Evolutionary conservation across 768 basidiomycete species (phyloP).

Genomic region (Psilocybe cyanescens): DNA sequence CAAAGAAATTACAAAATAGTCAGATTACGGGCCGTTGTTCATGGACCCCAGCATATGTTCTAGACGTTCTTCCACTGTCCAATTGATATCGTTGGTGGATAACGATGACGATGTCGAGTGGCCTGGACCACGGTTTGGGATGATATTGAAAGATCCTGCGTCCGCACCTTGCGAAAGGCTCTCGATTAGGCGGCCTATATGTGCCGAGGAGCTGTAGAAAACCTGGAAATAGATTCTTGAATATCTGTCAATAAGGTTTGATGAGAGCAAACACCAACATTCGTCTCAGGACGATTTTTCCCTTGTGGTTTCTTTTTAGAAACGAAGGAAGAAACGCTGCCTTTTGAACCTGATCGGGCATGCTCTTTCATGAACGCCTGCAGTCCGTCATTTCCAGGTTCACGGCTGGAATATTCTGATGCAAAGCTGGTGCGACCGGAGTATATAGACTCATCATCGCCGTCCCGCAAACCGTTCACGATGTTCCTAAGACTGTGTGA

Average conservation of each 20-base stretch:
- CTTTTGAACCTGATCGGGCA: conserved; percentile 63
- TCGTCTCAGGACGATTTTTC: conserved; percentile 78
- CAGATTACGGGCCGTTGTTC: conserved; percentile 27
- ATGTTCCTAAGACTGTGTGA: conserved; percentile 60
- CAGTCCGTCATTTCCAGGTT: conserved; percentile 57
- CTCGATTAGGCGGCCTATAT: conserved; percentile 86
- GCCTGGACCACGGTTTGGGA: conserved; percentile 44
- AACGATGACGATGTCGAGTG: conserved; percentile 70
- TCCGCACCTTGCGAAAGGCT: conserved; percentile 82
- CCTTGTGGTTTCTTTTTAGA: conserved; percentile 64
- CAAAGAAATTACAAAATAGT: conserved; percentile 24
- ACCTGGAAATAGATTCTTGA: conserved; percentile 47
- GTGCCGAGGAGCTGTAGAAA: conserved; percentile 73
- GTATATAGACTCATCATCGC: conserved; percentile 71
- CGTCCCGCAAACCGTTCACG: conserved; percentile 82
- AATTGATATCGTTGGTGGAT: conserved; percentile 63
- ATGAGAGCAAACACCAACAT: conserved; percentile 50
- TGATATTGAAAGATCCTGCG: conserved; percentile 82
- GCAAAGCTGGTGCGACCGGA: conserved; percentile 70
- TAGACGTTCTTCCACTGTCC: conserved; percentile 77
- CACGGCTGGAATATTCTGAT: conserved; percentile 70
- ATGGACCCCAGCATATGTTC: conserved; percentile 71
- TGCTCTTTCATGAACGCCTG: conserved; percentile 84
- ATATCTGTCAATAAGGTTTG: conserved; percentile 28
- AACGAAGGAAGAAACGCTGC: conserved; percentile 63